Percentiles rank a stretch among this genome's conserved stretches.
Evolutionary conservation across 805 yeast species (phyloP).

Genomic region (Metschnikowia similis): DNA sequence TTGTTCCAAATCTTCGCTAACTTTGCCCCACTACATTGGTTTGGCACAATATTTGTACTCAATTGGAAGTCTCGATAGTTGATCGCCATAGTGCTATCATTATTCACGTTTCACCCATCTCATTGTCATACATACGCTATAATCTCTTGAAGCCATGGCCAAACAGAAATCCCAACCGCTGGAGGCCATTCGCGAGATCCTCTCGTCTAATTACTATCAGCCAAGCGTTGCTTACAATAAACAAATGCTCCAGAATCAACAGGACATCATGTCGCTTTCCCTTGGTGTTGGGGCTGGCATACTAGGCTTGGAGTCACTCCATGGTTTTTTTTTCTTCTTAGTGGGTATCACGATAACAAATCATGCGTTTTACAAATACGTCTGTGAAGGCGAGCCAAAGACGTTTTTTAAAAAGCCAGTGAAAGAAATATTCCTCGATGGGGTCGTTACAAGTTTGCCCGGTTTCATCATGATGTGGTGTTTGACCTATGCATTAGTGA

Average conservation of each 20-base stretch:
- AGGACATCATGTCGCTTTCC: slow-evolving; percentile 34
- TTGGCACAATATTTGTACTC: no score
- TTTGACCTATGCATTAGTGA: slow-evolving; percentile 40
- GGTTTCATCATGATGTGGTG: slow-evolving; percentile 49
- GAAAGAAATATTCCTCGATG: slow-evolving; percentile 31
- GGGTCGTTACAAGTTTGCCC: slow-evolving; percentile 29
- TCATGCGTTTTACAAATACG: slow-evolving; percentile 23
- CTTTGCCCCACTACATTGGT: neutral
- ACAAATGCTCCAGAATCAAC: slow-evolving; percentile 24
- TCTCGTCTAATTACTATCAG: slow-evolving; percentile 3
- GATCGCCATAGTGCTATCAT: neutral
- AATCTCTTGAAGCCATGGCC: neutral
- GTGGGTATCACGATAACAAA: slow-evolving; percentile 32
- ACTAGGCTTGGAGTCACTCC: slow-evolving; percentile 32
- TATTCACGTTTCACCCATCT: neutral
- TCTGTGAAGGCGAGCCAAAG: slow-evolving; percentile 29
- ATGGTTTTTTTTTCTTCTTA: slow-evolving; percentile 34
- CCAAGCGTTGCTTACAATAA: slow-evolving; percentile 10
- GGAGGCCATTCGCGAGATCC: neutral
- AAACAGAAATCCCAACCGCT: neutral
- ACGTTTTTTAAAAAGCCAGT: slow-evolving; percentile 26
- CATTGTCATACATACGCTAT: neutral
- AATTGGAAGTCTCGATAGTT: no score
- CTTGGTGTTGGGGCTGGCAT: slow-evolving; percentile 40
- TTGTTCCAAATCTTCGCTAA: neutral